phyloP scores from a whole-genome alignment of 306 rosid species.

The Ormosia emarginata region DNA sequence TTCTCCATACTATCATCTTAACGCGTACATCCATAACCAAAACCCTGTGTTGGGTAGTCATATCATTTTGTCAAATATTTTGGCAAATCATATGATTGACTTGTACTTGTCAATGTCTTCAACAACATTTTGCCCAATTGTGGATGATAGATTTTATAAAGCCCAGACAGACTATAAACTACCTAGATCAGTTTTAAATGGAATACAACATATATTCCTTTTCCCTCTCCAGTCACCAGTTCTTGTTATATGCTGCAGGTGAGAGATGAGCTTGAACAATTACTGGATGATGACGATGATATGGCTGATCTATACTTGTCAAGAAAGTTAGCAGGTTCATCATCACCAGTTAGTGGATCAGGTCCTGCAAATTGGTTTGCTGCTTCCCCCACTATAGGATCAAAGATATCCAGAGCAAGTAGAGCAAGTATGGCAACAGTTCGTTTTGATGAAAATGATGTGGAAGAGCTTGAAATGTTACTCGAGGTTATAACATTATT shows the following conservation, averaged over 20 bases:
- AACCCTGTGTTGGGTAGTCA: too few species aligned
- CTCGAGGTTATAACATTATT: constrained; percentile 60
- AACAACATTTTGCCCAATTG: neutral
- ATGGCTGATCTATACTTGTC: constrained; percentile 97
- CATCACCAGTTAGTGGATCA: constrained; percentile 75
- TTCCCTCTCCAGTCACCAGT: constrained; percentile 36
- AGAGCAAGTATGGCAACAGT: constrained; percentile 70
- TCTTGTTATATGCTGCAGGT: constrained; percentile 38
- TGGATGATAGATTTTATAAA: neutral
- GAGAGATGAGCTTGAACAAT: constrained; percentile 93
- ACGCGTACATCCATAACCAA: too few species aligned
- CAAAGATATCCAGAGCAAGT: constrained; percentile 80
- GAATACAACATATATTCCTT: neutral
- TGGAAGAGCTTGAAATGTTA: constrained; percentile 95
- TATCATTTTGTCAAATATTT: too few species aligned
- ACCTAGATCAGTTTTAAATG: constrained; percentile 13
- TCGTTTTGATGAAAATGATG: constrained; percentile 82
- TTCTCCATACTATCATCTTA: too few species aligned
- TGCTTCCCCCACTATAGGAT: constrained; percentile 71
- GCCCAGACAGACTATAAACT: neutral
- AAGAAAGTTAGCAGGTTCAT: constrained; percentile 65
- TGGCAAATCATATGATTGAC: neutral
- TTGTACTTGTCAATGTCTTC: neutral
- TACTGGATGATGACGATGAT: constrained; percentile 91
- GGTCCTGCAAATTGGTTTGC: constrained; percentile 62